Evolutionary conservation across 331 rosid species (phyloP).

Genomic region (Saraca asoca): DNA sequence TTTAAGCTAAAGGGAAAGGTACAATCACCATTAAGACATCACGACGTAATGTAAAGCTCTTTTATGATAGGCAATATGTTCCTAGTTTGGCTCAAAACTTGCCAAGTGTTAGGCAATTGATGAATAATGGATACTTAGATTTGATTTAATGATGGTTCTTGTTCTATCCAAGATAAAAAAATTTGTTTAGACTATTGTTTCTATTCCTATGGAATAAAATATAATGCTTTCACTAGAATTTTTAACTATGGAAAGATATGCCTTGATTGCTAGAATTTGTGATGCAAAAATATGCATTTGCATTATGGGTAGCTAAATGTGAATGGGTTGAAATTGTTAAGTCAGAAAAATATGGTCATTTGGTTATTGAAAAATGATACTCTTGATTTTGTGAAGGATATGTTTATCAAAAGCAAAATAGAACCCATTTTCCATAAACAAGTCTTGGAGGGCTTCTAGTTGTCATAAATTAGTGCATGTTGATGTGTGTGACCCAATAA

Average conservation of each 20-base stretch:
- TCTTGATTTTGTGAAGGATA: constrained; percentile 26
- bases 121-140: neutral
- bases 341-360: neutral
- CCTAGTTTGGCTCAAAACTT: neutral
- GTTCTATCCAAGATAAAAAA: neutral
- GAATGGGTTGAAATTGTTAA: neutral
- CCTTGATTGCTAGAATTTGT: too few species aligned
- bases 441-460: too few species aligned
- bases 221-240: neutral
- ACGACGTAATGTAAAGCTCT: neutral
- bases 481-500: constrained; percentile 11
- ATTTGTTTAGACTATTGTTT: too few species aligned
- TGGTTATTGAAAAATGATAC: too few species aligned
- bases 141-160: neutral
- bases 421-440: neutral
- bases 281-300: too few species aligned
- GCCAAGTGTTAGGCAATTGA: constrained; percentile 17
- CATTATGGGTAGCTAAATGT: constrained; percentile 8
- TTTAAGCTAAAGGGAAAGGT: too few species aligned
- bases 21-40: neutral
- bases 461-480: constrained; percentile 1
- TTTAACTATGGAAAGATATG: too few species aligned
- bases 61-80: neutral
- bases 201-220: too few species aligned
- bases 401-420: neutral